Base-by-base conservation (phyloP, 2,329 filamentous ascomycete genomes). In the Aspergillus intermedius region DNA sequence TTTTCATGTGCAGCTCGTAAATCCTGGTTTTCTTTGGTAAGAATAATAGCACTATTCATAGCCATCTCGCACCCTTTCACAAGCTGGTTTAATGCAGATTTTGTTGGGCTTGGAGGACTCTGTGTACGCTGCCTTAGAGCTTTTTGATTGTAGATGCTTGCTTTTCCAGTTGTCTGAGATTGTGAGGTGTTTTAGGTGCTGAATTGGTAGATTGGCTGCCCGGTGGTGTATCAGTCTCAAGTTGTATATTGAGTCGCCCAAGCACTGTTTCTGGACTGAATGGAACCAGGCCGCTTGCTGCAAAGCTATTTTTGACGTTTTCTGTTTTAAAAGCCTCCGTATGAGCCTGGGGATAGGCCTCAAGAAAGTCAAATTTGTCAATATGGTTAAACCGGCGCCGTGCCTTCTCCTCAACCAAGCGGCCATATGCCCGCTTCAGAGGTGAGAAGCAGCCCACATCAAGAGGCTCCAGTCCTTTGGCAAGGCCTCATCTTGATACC, bases 281-380 rank as follows among this genome's bases (percentile, higher is more conserved):
- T 21, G 5, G 64, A 45, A 65, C 52, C 51, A 71, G 53, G 19
- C 66, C 43, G 15, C 37, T 15, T 15, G 28, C 46, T 15, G 8
- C 10, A 25, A 50, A 50, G 19, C 19, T 35, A 41, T 21, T 48
- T 32, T 45, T 13, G 7, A 51, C 48, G 40, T 32, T 51, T 8
- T 17, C 21, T 15, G 21, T 12, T 2, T 25, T 43, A n/a, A 51
- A 51, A 3, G 17, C 46, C 19, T 25, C 13, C 12, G 22, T 8
- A 40, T 30, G 32, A 13, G 46, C 46, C 7, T 40, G 17, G 9
- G 42, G 49, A 48, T 46, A 51, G 17, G 34, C 23, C 23, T 25
- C 23, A 25, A 25, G 23, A 8, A 25, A 25, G 23, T 25, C 23
- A 3, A 8, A 8, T 9, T 9, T 25, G 23, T 25, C 23, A 9